Conservation (phyloP, 495 filamentous ascomycete species). For the Xylaria scruposa region DNA sequence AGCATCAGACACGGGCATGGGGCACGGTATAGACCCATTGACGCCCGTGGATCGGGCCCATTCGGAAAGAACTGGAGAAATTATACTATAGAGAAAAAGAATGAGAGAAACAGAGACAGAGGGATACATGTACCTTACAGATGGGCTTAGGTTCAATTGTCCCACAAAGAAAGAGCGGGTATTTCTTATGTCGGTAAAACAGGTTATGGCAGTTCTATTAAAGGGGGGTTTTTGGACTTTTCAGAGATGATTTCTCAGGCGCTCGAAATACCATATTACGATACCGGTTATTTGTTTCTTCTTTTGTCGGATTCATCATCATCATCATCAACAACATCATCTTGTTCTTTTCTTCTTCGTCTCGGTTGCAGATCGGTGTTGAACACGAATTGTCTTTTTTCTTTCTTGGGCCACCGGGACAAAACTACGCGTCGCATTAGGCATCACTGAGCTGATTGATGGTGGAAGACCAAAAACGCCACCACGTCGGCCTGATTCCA, state of each 20-base stretch:
- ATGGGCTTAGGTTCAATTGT: constrained; percentile 20
- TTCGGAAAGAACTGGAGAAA: background rate
- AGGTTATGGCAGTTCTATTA: constrained; percentile 9
- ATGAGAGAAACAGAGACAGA: background rate
- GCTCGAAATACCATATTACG: constrained; percentile 17
- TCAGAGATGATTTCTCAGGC: constrained; percentile 23
- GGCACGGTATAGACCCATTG: constrained; percentile 35
- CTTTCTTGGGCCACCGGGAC: constrained; percentile 14
- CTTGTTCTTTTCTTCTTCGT: background rate
- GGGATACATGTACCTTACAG: constrained; percentile 18
- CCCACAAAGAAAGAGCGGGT: constrained; percentile 25
- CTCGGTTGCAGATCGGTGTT: background rate
- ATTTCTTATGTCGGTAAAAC: constrained; percentile 26
- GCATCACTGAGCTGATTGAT: constrained; percentile 17
- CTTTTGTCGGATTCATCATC: background rate
- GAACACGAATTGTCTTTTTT: background rate
- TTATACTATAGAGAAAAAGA: background rate
- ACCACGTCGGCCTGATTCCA: background rate
- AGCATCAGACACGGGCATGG: constrained; percentile 53
- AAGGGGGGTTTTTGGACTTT: constrained; percentile 10
- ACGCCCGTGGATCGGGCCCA: constrained; percentile 26
- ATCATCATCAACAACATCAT: background rate
- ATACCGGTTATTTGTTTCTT: constrained; percentile 22
- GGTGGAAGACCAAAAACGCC: constrained; percentile 2
- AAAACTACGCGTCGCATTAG: constrained; percentile 23